A percentile compares a stretch with the other conserved stretches of the same genome.
phyloP scores from a whole-genome alignment of 169 alveolate species.

The Cyclospora cayetanensis region DNA sequence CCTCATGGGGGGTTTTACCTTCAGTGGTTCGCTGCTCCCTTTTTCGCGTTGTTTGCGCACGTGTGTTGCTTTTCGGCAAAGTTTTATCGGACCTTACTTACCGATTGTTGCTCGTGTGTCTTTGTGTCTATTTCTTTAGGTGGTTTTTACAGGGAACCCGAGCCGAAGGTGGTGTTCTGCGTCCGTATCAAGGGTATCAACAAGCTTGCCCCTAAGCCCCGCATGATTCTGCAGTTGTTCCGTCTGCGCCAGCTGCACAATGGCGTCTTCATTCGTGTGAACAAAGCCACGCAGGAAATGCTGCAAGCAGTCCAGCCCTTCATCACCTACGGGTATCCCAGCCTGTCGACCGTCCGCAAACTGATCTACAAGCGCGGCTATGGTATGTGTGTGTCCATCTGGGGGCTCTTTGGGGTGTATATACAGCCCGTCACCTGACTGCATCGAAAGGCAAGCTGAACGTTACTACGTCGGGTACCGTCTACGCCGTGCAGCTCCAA shows the following conservation, averaged over 20 bases:
- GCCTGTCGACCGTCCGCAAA: constrained; percentile 93
- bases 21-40: too few relatives aligned
- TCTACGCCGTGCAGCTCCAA: too few relatives aligned
- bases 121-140: constrained; percentile 60
- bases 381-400: too few relatives aligned
- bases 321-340: constrained; percentile 98
- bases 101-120: too few relatives aligned
- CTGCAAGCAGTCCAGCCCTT: constrained; percentile 96
- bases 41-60: too few relatives aligned
- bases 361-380: constrained; percentile 98
- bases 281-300: constrained; percentile 98
- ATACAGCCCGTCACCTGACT: too few relatives aligned
- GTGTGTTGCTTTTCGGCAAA: too few relatives aligned
- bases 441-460: too few relatives aligned
- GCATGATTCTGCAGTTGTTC: constrained; percentile 95
- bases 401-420: background rate
- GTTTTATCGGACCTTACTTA: too few relatives aligned
- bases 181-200: constrained; percentile 91
- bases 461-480: too few relatives aligned
- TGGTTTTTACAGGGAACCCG: constrained; percentile 79
- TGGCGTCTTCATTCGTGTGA: constrained; percentile 94
- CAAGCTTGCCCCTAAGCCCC: constrained; percentile 97
- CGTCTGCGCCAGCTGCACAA: constrained; percentile 98
- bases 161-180: constrained; percentile 77
- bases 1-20: too few relatives aligned